phyloP scores from a whole-genome alignment of 140 eudicot species.

The Ambrosia hybrid region DNA sequence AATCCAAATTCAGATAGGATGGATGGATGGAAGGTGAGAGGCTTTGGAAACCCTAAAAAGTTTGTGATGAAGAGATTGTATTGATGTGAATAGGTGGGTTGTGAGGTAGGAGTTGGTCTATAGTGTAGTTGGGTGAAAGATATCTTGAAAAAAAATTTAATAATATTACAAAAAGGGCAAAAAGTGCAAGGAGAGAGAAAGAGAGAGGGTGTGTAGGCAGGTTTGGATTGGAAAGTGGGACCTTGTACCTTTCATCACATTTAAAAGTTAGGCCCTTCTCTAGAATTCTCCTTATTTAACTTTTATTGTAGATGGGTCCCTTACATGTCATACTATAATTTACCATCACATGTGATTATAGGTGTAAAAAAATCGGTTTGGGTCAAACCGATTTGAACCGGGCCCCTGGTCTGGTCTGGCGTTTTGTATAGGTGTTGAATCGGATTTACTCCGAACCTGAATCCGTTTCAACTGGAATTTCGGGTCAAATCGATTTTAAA shows the following conservation, averaged over 20 bases:
- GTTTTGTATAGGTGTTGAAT: too few relatives aligned
- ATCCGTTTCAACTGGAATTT: too few relatives aligned
- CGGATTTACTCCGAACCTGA: too few relatives aligned
- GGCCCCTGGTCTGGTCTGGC: too few relatives aligned
- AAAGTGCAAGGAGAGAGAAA: slow-evolving; percentile 31
- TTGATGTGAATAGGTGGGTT: slow-evolving; percentile 26
- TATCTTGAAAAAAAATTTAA: slow-evolving; percentile 25
- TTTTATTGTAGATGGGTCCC: slow-evolving; percentile 8
- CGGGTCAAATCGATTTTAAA: too few relatives aligned
- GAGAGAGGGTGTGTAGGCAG: background rate
- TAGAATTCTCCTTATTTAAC: slow-evolving; percentile 1
- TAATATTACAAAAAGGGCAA: slow-evolving; percentile 32
- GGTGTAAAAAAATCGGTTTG: too few relatives aligned
- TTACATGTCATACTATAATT: too few relatives aligned
- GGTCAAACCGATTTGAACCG: too few relatives aligned
- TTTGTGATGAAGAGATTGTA: background rate
- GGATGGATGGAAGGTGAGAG: slow-evolving; percentile 3
- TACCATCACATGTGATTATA: background rate
- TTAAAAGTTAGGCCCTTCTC: slow-evolving; percentile 22
- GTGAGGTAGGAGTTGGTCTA: slow-evolving; percentile 42
- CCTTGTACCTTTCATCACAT: slow-evolving; percentile 35
- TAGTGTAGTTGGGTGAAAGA: slow-evolving; percentile 20
- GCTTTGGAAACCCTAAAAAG: slow-evolving; percentile 19
- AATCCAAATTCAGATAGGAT: background rate
- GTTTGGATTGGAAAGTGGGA: slow-evolving; percentile 32